A percentile compares a stretch with the other conserved stretches of the same genome.
phyloP scores from a whole-genome alignment of 805 yeast genomes.

The Zygosaccharomyces kombuchaensis region DNA sequence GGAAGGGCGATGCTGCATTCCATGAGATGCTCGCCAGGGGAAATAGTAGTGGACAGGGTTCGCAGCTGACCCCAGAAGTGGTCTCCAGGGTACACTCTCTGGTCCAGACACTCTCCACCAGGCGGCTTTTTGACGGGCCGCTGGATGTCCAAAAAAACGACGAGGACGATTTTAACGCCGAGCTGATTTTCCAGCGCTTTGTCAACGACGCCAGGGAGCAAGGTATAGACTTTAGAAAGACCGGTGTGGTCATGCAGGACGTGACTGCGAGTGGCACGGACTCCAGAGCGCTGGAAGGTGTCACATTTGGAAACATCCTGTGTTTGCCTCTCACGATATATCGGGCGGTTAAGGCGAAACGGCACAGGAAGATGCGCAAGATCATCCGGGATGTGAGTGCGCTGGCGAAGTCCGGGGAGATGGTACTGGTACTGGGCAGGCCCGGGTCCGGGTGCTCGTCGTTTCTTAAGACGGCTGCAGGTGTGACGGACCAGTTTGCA shows the following conservation, averaged over 20 bases:
- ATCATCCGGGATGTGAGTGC: slow-evolving; percentile 41
- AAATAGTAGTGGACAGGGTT: background rate
- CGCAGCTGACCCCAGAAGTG: background rate
- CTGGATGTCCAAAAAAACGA: slow-evolving; percentile 9
- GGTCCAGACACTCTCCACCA: slow-evolving; percentile 10
- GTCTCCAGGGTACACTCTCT: background rate
- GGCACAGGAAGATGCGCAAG: slow-evolving; percentile 34
- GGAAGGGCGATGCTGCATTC: background rate
- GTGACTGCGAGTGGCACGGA: slow-evolving; percentile 40
- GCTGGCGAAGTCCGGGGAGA: slow-evolving; percentile 29
- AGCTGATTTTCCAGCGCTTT: slow-evolving; percentile 33
- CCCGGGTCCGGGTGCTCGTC: slow-evolving; percentile 54
- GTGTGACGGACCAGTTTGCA: slow-evolving; percentile 17
- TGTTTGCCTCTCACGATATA: slow-evolving; percentile 31
- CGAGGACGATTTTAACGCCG: slow-evolving; percentile 25
- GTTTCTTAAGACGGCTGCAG: slow-evolving; percentile 24
- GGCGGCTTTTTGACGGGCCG: slow-evolving; percentile 14
- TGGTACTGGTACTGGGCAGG: slow-evolving; percentile 27
- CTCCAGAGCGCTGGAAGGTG: slow-evolving; percentile 37
- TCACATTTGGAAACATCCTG: slow-evolving; percentile 39
- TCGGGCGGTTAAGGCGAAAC: slow-evolving; percentile 28
- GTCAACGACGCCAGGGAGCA: slow-evolving; percentile 41
- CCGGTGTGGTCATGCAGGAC: slow-evolving; percentile 43
- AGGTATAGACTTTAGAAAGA: slow-evolving; percentile 42
- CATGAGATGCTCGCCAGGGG: background rate